Conservation (phyloP, 31 red algal species). For the Porphyra umbilicalis region DNA sequence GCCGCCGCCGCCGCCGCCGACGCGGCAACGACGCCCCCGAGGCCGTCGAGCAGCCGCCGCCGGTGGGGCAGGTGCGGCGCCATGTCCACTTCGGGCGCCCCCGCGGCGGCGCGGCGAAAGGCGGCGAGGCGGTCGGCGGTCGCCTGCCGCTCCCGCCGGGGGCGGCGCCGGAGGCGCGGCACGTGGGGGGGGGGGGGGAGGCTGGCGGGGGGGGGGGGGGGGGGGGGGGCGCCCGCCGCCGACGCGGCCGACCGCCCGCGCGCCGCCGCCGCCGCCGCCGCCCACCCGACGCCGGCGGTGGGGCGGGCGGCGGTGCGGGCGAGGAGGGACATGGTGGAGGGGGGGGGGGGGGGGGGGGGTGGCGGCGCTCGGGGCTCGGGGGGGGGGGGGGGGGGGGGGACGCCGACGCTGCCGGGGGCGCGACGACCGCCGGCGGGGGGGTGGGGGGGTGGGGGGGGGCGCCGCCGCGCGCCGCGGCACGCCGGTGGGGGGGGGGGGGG, state of each 20-base stretch:
- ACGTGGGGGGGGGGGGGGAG: not conserved
- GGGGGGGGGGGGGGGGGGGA: too few species aligned
- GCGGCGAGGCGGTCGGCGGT: not conserved
- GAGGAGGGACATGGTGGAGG: too few species aligned
- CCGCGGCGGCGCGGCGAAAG: not conserved
- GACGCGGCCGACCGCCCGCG: not conserved
- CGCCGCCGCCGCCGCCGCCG: not conserved
- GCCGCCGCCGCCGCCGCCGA: not conserved
- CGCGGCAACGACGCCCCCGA: not conserved
- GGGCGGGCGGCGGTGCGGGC: not conserved
- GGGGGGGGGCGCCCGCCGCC: not conserved
- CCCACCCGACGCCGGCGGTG: too few species aligned
- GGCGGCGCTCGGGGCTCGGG: too few species aligned
- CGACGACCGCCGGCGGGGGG: too few species aligned
- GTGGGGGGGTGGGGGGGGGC: too few species aligned
- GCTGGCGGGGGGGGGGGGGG: not conserved
- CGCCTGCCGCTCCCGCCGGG: not conserved
- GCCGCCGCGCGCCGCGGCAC: too few species aligned
- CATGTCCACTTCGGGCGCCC: not conserved
- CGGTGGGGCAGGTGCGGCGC: not conserved
- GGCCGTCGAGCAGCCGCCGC: not conserved
- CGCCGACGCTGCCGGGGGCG: too few species aligned
- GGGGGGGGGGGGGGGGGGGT: not conserved
- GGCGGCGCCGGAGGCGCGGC: not conserved
- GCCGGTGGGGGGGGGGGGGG: too few species aligned